Percentiles rank a stretch among this genome's conserved stretches.
Evolutionary conservation across 495 filamentous ascomycete genomes (phyloP).

Genomic region (Halenospora varia): DNA sequence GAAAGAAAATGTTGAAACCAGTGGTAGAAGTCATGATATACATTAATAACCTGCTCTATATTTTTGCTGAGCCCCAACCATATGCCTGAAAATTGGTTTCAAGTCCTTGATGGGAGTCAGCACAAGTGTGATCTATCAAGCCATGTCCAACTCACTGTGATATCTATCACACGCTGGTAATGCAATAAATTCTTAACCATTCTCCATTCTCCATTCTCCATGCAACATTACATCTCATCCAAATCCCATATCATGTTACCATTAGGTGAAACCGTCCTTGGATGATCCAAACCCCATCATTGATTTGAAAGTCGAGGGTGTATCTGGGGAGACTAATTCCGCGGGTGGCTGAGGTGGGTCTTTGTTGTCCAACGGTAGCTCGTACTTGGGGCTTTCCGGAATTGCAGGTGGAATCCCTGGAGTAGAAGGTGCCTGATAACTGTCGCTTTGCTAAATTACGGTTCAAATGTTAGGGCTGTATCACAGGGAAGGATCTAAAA

Average conservation of each 20-base stretch:
- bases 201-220: too few species aligned
- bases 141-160: too few species aligned
- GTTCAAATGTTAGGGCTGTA: neutral
- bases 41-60: too few species aligned
- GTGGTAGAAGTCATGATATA: too few species aligned
- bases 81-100: too few species aligned
- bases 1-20: too few species aligned
- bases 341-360: neutral
- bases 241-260: neutral
- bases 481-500: neutral
- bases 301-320: neutral
- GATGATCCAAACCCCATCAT: neutral
- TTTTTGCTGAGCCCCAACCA: too few species aligned
- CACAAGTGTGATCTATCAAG: too few species aligned
- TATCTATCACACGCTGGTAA: too few species aligned
- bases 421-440: neutral
- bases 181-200: too few species aligned
- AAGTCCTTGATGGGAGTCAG: too few species aligned
- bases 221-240: neutral
- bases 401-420: neutral
- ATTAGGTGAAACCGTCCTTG: neutral
- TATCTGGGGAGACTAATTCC: neutral
- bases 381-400: constrained; percentile 1
- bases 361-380: neutral
- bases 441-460: neutral